Conservation (phyloP, 2,329 filamentous ascomycete genomes). For the Fusarium sp. region DNA sequence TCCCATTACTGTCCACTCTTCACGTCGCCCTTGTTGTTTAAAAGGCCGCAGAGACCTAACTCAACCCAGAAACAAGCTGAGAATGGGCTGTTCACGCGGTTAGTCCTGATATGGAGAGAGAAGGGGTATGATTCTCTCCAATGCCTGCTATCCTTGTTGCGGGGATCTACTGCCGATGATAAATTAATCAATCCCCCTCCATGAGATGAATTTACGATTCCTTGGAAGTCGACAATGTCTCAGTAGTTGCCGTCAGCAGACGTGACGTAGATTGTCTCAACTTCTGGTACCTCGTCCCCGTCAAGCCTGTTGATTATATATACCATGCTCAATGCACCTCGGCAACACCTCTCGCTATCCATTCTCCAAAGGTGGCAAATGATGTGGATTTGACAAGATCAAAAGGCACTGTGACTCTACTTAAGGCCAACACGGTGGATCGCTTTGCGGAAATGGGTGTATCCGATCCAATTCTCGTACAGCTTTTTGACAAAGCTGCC, state of each 20-base stretch:
- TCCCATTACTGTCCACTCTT: background rate
- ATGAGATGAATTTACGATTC: too few species aligned
- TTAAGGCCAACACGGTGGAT: too few species aligned
- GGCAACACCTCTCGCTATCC: too few species aligned
- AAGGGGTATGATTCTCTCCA: background rate
- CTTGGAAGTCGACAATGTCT: background rate
- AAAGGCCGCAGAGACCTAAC: background rate
- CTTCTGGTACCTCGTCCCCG: background rate
- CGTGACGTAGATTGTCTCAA: background rate
- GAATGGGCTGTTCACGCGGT: background rate
- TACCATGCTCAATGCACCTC: background rate
- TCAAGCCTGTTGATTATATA: background rate
- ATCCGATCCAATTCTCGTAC: background rate
- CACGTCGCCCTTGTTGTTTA: background rate
- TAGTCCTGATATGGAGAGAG: background rate
- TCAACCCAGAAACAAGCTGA: background rate
- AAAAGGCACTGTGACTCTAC: background rate
- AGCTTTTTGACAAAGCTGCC: background rate
- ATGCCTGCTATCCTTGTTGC: background rate
- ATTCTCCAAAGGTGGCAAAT: too few species aligned
- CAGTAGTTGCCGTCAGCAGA: background rate
- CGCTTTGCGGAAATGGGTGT: background rate
- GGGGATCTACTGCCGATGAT: too few species aligned
- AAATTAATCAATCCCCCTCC: background rate
- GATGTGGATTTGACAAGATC: background rate